Percentiles rank a stretch among this genome's conserved stretches.
Evolutionary conservation across 495 filamentous ascomycete genomes (phyloP).

Genomic region (Pseudevernia furfuracea): DNA sequence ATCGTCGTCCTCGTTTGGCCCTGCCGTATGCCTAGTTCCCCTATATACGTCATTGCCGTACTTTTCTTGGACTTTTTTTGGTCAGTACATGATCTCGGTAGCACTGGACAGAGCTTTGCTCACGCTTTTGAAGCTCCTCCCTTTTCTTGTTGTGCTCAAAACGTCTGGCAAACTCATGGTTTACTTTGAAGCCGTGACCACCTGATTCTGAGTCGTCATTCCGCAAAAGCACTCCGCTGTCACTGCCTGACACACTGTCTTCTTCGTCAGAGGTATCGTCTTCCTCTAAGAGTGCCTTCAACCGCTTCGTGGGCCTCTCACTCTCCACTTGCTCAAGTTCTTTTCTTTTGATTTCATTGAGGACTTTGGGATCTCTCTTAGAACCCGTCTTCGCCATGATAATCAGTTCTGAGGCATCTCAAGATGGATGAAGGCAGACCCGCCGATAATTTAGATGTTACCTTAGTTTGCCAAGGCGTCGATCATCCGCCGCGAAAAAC

Average conservation of each 20-base stretch:
- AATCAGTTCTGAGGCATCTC: background rate
- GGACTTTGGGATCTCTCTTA: background rate
- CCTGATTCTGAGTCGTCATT: conserved; percentile 13
- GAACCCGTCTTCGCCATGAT: background rate
- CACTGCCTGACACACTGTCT: conserved; percentile 46
- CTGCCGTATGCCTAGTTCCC: conserved; percentile 29
- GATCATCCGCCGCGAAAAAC: too few species aligned
- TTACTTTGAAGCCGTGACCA: conserved; percentile 61
- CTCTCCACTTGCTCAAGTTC: background rate
- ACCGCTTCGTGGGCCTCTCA: conserved; percentile 42
- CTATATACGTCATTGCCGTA: conserved; percentile 51
- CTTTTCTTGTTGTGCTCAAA: conserved; percentile 97
- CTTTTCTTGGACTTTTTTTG: conserved; percentile 69
- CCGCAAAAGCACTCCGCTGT: conserved; percentile 34
- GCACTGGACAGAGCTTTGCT: conserved; percentile 30
- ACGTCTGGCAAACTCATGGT: conserved; percentile 77
- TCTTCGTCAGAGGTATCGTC: conserved; percentile 50
- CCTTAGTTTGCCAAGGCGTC: too few species aligned
- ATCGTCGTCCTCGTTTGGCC: conserved; percentile 33
- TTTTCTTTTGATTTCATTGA: background rate
- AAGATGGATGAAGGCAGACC: background rate
- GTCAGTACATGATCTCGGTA: conserved; percentile 10
- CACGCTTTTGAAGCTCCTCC: conserved; percentile 76
- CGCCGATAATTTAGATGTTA: too few species aligned
- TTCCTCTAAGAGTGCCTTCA: conserved; percentile 39